Conservation (phyloP, 2,329 filamentous ascomycete species). For the Aspergillus sp. region DNA sequence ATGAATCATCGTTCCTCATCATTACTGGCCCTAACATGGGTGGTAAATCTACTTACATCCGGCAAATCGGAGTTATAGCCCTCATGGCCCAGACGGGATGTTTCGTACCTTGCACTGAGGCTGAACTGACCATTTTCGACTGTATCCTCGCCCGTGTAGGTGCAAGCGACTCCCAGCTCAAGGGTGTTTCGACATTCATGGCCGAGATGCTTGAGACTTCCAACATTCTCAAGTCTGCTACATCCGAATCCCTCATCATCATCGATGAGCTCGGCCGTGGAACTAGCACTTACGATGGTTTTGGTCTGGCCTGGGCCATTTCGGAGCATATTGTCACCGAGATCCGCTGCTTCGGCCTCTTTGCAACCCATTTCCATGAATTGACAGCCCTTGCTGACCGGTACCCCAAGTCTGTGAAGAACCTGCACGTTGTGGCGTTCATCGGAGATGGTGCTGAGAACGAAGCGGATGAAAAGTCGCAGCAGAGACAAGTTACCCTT, state of each 20-base stretch:
- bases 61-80: constrained; percentile 93
- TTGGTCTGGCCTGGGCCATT: constrained; percentile 98
- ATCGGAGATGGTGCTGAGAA: constrained; percentile 57
- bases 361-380: constrained; percentile 98
- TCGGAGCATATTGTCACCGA: constrained; percentile 95
- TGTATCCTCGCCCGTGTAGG: constrained; percentile 94
- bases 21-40: constrained; percentile 99
- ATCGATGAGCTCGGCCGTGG: constrained; percentile 96
- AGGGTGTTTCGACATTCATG: constrained; percentile 98
- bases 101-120: constrained; percentile 87
- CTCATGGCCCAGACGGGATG: constrained; percentile 96
- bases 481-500: constrained; percentile 79
- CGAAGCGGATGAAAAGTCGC: constrained; percentile 39
- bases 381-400: constrained; percentile 84
- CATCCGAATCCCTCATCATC: constrained; percentile 91
- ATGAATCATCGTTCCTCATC: constrained; percentile 83
- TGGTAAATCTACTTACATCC: constrained; percentile 96
- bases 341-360: constrained; percentile 89
- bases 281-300: constrained; percentile 96
- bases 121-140: constrained; percentile 93
- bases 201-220: constrained; percentile 99
- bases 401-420: constrained; percentile 75
- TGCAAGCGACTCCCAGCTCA: constrained; percentile 92
- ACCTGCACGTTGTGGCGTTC: constrained; percentile 93
- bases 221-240: constrained; percentile 96